Evolutionary conservation across 306 rosid species (phyloP), one percentile per base, ranked within the genome.

Genomic region (Dryas octopetala): DNA sequence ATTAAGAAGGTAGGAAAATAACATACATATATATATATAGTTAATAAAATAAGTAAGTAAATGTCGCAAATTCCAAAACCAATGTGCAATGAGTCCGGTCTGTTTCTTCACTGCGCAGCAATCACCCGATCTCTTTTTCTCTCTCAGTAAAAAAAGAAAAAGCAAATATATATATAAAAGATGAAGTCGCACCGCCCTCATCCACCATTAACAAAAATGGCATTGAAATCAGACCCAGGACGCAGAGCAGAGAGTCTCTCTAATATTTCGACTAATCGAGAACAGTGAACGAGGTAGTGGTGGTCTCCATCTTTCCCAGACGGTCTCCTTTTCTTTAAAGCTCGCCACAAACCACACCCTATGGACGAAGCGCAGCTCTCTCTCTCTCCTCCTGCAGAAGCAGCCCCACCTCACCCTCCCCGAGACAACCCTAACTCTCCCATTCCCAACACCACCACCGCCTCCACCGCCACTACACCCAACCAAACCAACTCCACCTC

Each of bases 221-320:
- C 81, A 82, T 81, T 76, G 19, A 62, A 54, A 73, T 76, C 74
- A 75, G 79, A 76, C 87, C 50, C 84, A 40, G 44, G 51, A 64
- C 40, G 5, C 63, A 52, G 6, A 48, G 44, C 76, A 9, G 26
- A 63, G 66, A 74, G 62, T 66, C 80, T 41, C 72, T 43, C 72
- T 66, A 41, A 32, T 73, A 75, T 78, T 75, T 78, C 73, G 75
- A 79, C 84, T 82, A 74, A 80, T 85, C 88, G 48, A 72, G 74
- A 80, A 82, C 98, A 79, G 92, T 89, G 87, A 89, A 91, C 97
- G 92, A 91, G 96, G 92, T 50, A 40, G 62, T 12, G 45, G 10
- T 58, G 69, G 82, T 75, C 83, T 85, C 80, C 69, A 54, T 81
- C 85, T 78, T 28, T 77, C 75, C 67, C 43, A 23, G 14, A 59